Evolutionary conservation across 176 grass and related monocot genomes (phyloP).

Genomic region (Olyra latifolia): DNA sequence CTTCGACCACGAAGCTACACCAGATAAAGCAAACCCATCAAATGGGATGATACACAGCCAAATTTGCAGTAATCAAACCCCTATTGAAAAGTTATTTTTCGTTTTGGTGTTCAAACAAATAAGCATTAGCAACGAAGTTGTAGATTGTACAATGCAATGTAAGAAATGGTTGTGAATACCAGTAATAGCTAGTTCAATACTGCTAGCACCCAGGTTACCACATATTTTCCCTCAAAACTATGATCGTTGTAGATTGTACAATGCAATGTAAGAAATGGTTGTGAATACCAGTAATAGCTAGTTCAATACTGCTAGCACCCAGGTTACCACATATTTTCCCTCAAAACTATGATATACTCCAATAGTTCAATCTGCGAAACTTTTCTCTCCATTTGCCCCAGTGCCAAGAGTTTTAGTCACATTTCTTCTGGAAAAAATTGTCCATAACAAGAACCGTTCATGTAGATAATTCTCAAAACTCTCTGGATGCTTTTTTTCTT

Average conservation of each 20-base stretch:
- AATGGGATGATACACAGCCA: conserved; percentile 14
- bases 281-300: not conserved
- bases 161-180: not conserved
- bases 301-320: not conserved
- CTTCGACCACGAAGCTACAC: conserved; percentile 93
- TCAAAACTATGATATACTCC: not conserved
- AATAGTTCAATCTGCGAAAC: not conserved
- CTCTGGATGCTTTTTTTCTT: not conserved
- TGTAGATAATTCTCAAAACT: not conserved
- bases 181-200: not conserved
- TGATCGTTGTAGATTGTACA: no score
- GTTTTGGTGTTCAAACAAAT: conserved; percentile 8
- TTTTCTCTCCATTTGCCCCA: not conserved
- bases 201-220: not conserved
- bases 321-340: not conserved
- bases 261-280: not conserved
- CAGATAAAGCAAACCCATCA: conserved; percentile 41
- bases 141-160: not conserved
- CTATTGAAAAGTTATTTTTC: not conserved
- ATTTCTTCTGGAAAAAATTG: not conserved
- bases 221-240: no score
- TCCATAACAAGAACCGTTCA: not conserved
- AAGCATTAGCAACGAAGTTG: not conserved
- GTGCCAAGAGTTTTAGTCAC: not conserved
- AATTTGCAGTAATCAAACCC: not conserved